Evolutionary conservation across 1,284 basidiomycete species (phyloP).

Genomic region (Apiotrichum porosum): DNA sequence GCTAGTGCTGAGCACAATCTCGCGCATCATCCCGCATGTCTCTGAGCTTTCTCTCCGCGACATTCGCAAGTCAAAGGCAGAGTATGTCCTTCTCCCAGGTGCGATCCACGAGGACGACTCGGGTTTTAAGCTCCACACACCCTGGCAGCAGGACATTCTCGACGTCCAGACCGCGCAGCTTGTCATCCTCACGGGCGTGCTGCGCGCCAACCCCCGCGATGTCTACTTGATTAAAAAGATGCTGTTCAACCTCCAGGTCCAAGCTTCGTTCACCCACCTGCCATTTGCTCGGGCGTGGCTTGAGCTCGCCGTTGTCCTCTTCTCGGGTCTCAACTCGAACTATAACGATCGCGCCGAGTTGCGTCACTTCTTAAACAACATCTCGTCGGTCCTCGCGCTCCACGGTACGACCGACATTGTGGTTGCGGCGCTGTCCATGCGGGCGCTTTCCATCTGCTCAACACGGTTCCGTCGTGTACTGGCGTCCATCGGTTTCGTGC

Average conservation of each 20-base stretch:
- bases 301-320: constrained; percentile 64
- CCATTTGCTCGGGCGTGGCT: constrained; percentile 64
- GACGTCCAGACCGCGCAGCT: constrained; percentile 69
- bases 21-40: constrained; percentile 60
- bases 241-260: constrained; percentile 56
- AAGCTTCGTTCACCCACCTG: constrained; percentile 26
- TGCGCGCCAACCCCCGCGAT: constrained; percentile 65
- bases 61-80: constrained; percentile 67
- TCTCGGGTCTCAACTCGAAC: constrained; percentile 68
- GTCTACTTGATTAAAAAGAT: constrained; percentile 66
- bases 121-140: constrained; percentile 46
- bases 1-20: constrained; percentile 56
- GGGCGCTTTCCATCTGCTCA: constrained; percentile 64
- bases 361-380: constrained; percentile 61
- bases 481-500: constrained; percentile 63
- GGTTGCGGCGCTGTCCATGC: constrained; percentile 60
- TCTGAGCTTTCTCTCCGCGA: constrained; percentile 68
- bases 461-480: constrained; percentile 72
- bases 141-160: constrained; percentile 54
- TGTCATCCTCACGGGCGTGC: constrained; percentile 60
- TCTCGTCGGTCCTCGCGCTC: constrained; percentile 61
- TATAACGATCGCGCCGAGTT: constrained; percentile 69
- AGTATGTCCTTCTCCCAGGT: constrained; percentile 61
- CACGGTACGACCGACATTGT: constrained; percentile 69
- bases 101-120: constrained; percentile 52